Base-by-base conservation (phyloP, 352 stramenopile genomes). In the Phytophthora pseudosyringae region DNA sequence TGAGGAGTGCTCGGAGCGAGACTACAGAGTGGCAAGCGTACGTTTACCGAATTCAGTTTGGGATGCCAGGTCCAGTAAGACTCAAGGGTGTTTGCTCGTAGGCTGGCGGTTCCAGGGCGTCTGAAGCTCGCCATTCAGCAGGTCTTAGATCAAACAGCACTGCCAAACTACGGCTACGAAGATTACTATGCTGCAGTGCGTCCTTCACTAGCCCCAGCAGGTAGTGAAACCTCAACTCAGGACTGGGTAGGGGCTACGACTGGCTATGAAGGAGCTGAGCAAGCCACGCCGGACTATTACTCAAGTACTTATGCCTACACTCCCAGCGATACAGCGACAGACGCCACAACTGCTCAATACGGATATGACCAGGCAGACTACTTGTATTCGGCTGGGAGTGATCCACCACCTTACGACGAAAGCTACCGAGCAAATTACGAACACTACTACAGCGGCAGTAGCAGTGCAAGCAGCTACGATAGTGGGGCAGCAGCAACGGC, bases 81-180 rank as follows among this genome's bases (percentile, higher is more conserved):
- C 21, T 60, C 9, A 35, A 12, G 32, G 5, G 5, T 1, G 4
- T 40, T 41, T 53, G 25, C 39, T 3, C 9, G 8, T 41, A 90
- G 81, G 11, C 46, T 90, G 4, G 75, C 89, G 26, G 60, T 90
- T 1, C 79, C 81, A 3, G 75, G 65, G 5, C 73, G 81, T 11
- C 49, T 90, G 35, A 90, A 90, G 55, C 86, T 90, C 31, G 79
- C 81, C 0, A 79, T 90, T 43, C 75, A 90, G 50, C 71, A 88
- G 16, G 77, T 89, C 12, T 69, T 90, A 9, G 78, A 88, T 13
- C 67, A 83, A 47, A 67, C 47, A 13, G 13, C 53, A 35, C 6
- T 57, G 5, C n/a, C 58, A 41, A 40, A 32, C 21, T 73, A 55
- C 46, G 53, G 52, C 26, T 73, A 66, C 48, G 59, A 73, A 41